Percentiles rank a stretch among this genome's conserved stretches.
phyloP scores from a whole-genome alignment of 257 asterid species.

The Cordia subcordata region DNA sequence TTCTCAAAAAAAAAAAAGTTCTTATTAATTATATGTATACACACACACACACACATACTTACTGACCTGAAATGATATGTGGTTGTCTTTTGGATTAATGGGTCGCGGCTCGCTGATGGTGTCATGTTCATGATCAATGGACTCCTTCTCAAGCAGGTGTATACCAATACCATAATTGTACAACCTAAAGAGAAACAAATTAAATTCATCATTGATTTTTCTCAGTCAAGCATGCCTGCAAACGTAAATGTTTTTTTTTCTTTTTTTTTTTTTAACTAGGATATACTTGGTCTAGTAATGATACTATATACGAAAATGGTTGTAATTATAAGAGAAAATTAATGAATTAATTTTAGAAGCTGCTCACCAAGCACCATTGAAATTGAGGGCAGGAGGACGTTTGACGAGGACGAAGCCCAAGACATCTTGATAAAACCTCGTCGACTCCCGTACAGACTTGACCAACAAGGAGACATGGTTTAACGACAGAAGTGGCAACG shows the following conservation, averaged over 20 bases:
- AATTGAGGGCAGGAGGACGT: slow-evolving; percentile 36
- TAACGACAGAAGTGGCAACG: slow-evolving; percentile 34
- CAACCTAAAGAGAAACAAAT: slow-evolving; percentile 25
- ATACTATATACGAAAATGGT: too few species aligned
- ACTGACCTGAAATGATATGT: slow-evolving; percentile 35
- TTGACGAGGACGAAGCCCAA: slow-evolving; percentile 34
- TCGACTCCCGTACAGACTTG: slow-evolving; percentile 20
- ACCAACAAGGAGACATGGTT: slow-evolving; percentile 35
- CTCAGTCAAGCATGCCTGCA: too few species aligned
- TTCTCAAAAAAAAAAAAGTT: neutral
- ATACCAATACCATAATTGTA: slow-evolving; percentile 37
- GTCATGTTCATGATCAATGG: slow-evolving; percentile 9
- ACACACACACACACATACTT: too few species aligned
- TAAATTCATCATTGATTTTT: too few species aligned
- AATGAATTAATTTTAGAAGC: too few species aligned
- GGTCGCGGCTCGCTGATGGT: slow-evolving; percentile 17
- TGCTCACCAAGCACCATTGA: slow-evolving; percentile 37
- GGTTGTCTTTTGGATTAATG: slow-evolving; percentile 36
- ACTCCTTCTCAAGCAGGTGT: slow-evolving; percentile 27
- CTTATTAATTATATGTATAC: too few species aligned
- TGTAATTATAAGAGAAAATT: too few species aligned
- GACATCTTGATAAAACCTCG: slow-evolving; percentile 29
- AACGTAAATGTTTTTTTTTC: too few species aligned
- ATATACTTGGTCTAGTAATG: neutral
- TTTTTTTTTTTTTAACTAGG: neutral